phyloP scores from a whole-genome alignment of 345 rosid genomes.

The rapeseed (Brassica napus) region DNA sequence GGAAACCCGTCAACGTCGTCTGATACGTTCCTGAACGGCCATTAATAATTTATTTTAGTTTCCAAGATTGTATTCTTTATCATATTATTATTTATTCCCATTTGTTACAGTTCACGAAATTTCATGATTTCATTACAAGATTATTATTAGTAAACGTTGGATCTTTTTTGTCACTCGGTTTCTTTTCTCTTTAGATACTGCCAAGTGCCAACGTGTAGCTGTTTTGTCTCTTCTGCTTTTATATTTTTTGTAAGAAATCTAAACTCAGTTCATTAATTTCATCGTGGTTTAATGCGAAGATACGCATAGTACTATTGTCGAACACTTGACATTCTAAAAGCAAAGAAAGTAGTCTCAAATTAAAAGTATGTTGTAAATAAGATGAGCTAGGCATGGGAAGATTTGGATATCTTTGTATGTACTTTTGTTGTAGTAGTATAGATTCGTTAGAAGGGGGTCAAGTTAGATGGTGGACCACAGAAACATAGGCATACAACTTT shows the following conservation, averaged over 20 bases:
- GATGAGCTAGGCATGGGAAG: not conserved
- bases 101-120: conserved; percentile 15
- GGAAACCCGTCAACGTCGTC: conserved; percentile 77
- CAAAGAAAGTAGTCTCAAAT: not conserved
- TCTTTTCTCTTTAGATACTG: conserved; percentile 21
- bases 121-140: conserved; percentile 28
- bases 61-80: conserved; percentile 29
- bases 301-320: not conserved
- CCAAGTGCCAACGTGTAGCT: conserved; percentile 31
- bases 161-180: conserved; percentile 10
- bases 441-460: not conserved
- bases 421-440: conserved; percentile 1
- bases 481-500: not conserved
- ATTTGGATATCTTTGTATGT: conserved; percentile 9
- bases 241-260: not conserved
- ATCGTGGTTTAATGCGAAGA: not conserved
- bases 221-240: conserved; percentile 34
- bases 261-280: conserved; percentile 3
- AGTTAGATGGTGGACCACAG: conserved; percentile 21
- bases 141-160: conserved; percentile 31
- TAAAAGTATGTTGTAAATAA: not conserved
- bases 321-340: not conserved
- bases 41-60: conserved; percentile 14
- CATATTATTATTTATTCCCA: conserved; percentile 21
- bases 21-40: conserved; percentile 1